A percentile compares a stretch with the other conserved stretches of the same genome.
Conservation (phyloP, 2,329 filamentous ascomycete genomes). For the Aspergillus viridinutans region DNA sequence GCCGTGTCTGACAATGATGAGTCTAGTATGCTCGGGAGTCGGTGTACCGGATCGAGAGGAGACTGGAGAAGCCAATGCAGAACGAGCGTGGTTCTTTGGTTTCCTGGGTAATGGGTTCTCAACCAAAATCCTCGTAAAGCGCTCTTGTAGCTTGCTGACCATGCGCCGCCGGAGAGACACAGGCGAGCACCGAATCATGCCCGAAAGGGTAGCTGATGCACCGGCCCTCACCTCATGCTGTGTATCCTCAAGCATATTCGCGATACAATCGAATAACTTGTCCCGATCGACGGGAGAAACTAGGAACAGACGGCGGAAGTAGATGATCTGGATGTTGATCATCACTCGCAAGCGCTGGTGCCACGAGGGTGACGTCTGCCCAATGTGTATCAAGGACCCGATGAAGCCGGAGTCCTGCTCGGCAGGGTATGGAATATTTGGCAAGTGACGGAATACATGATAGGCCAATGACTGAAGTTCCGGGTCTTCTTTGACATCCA, state of each 20-base stretch:
- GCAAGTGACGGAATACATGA: constrained; percentile 92
- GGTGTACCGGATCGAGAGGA: constrained; percentile 46
- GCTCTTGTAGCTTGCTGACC: constrained; percentile 68
- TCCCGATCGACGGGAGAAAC: constrained; percentile 71
- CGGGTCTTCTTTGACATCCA: constrained; percentile 98
- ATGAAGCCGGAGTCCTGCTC: constrained; percentile 85
- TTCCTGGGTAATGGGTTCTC: constrained; percentile 84
- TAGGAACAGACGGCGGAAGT: constrained; percentile 92
- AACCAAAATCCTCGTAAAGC: constrained; percentile 73
- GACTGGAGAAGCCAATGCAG: constrained; percentile 38
- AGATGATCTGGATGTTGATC: constrained; percentile 98
- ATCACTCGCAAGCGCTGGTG: constrained; percentile 91
- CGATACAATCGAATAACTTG: constrained; percentile 84
- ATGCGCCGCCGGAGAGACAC: constrained; percentile 71
- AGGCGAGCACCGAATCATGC: constrained; percentile 97
- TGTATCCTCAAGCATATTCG: constrained; percentile 84
- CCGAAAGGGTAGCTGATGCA: constrained; percentile 86
- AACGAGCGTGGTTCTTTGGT: constrained; percentile 31
- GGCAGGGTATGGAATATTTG: constrained; percentile 86
- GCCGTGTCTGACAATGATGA: constrained; percentile 79
- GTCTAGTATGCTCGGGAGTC: constrained; percentile 58
- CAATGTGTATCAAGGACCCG: constrained; percentile 79
- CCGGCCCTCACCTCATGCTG: constrained; percentile 93
- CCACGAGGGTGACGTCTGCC: constrained; percentile 80
- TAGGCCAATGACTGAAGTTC: constrained; percentile 93